phyloP scores from a whole-genome alignment of 257 asterid species.

The Thymus quinquecostatus region DNA sequence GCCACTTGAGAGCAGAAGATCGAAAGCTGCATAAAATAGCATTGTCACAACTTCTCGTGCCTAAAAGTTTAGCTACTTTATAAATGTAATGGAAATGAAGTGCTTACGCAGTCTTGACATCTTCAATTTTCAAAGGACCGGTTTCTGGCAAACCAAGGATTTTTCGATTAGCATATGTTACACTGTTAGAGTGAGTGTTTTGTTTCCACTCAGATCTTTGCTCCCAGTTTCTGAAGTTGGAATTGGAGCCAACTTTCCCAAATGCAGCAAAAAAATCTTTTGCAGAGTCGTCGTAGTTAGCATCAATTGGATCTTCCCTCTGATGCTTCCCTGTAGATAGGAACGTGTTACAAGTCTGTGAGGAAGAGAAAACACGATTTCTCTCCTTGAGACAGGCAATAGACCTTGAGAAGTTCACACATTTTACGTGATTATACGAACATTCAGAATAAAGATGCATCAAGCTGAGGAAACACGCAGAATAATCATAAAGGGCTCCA shows the following conservation, averaged over 20 bases:
- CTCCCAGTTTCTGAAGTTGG: constrained; percentile 53
- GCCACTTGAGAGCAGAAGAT: constrained; percentile 85
- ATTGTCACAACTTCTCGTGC: not conserved
- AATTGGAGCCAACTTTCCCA: constrained; percentile 53
- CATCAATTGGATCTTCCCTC: constrained; percentile 43
- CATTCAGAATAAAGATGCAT: constrained; percentile 1
- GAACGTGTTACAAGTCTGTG: constrained; percentile 16
- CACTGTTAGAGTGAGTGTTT: constrained; percentile 37
- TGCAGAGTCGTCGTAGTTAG: constrained; percentile 48
- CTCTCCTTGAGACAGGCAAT: not conserved
- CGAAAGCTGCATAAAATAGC: constrained; percentile 66
- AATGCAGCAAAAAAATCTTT: constrained; percentile 56
- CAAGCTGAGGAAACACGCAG: not conserved
- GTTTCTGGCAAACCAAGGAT: constrained; percentile 71
- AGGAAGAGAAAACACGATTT: constrained; percentile 17
- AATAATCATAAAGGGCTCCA: constrained; percentile 12
- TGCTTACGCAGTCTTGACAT: constrained; percentile 93
- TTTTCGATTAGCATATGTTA: constrained; percentile 57
- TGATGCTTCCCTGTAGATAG: constrained; percentile 53
- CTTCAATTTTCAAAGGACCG: constrained; percentile 76
- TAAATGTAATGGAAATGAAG: constrained; percentile 3
- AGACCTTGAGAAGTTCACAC: not conserved
- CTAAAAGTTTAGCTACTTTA: not conserved
- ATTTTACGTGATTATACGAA: constrained; percentile 12
- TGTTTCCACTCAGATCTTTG: constrained; percentile 52